A percentile compares a stretch with the other conserved stretches of the same genome.
Evolutionary conservation across 2,329 filamentous ascomycete genomes (phyloP).

Genomic region (Trichoderma atrobrunneum): DNA sequence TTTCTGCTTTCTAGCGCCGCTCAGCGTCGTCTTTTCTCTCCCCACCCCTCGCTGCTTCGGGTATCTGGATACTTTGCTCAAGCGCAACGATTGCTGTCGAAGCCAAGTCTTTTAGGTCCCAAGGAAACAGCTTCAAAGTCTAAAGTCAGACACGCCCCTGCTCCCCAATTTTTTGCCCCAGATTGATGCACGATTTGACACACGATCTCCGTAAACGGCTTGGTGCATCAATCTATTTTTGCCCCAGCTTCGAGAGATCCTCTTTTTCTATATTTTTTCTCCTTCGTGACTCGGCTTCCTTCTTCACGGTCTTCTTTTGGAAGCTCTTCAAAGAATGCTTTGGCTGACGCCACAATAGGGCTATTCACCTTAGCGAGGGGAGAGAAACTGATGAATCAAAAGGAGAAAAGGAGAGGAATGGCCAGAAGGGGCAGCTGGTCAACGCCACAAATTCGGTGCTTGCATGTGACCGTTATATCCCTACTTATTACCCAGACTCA

Average conservation of each 20-base stretch:
- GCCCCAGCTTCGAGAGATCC: not conserved
- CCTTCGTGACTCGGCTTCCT: constrained; percentile 7
- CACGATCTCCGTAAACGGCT: constrained; percentile 19
- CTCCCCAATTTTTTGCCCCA: constrained; percentile 11
- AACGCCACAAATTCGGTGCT: not conserved
- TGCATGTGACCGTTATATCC: not conserved
- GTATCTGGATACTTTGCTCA: constrained; percentile 9
- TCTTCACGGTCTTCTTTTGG: not conserved
- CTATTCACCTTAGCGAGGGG: not conserved
- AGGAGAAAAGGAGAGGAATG: not conserved
- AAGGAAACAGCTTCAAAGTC: not conserved
- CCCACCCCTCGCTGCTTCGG: not conserved
- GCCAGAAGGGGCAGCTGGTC: not conserved
- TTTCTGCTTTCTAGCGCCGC: not conserved
- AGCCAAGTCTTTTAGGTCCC: not conserved
- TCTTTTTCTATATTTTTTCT: not conserved
- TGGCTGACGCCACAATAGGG: not conserved
- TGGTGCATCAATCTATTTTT: constrained; percentile 6
- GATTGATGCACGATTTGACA: constrained; percentile 23
- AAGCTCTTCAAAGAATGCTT: not conserved
- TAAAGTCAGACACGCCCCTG: constrained; percentile 6
- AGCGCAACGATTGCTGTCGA: not conserved
- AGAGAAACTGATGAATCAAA: not conserved
- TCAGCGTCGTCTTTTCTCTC: not conserved
- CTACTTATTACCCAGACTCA: not conserved